phyloP scores from a whole-genome alignment of 2,329 filamentous ascomycete genomes.

The Xylaria sp. region DNA sequence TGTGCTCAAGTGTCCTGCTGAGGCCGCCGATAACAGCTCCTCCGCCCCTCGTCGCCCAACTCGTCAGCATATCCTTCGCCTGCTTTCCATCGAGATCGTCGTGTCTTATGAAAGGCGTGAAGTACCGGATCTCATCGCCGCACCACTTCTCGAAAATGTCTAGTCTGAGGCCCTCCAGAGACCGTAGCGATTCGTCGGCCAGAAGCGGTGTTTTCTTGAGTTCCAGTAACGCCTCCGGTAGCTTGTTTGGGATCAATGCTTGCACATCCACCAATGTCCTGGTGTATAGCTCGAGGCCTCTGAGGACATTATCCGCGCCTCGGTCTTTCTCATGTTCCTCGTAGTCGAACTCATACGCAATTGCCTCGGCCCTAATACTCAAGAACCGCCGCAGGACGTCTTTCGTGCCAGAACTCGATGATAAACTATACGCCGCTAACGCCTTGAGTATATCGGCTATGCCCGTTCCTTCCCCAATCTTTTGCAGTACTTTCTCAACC shows the following conservation, averaged over 20 bases:
- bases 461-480: slow-evolving; percentile 58
- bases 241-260: slow-evolving; percentile 71
- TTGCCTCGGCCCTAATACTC: slow-evolving; percentile 70
- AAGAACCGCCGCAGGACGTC: slow-evolving; percentile 83
- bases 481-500: slow-evolving; percentile 72
- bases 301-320: slow-evolving; percentile 59
- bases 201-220: slow-evolving; percentile 75
- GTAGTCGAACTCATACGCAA: slow-evolving; percentile 65
- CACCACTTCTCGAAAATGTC: slow-evolving; percentile 83
- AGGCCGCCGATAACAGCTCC: slow-evolving; percentile 67
- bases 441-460: slow-evolving; percentile 68
- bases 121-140: slow-evolving; percentile 79
- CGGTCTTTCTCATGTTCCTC: slow-evolving; percentile 50
- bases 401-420: slow-evolving; percentile 77
- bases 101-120: slow-evolving; percentile 85
- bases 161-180: slow-evolving; percentile 72
- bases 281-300: slow-evolving; percentile 74
- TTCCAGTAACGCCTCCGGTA: slow-evolving; percentile 70
- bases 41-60: slow-evolving; percentile 68
- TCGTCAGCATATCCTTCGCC: slow-evolving; percentile 63
- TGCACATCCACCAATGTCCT: slow-evolving; percentile 80
- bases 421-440: slow-evolving; percentile 81
- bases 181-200: slow-evolving; percentile 69
- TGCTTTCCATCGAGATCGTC: slow-evolving; percentile 71
- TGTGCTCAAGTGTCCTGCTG: slow-evolving; percentile 61